Base-by-base conservation (phyloP, 108 stramenopile species). In the Fistulifera solaris region DNA sequence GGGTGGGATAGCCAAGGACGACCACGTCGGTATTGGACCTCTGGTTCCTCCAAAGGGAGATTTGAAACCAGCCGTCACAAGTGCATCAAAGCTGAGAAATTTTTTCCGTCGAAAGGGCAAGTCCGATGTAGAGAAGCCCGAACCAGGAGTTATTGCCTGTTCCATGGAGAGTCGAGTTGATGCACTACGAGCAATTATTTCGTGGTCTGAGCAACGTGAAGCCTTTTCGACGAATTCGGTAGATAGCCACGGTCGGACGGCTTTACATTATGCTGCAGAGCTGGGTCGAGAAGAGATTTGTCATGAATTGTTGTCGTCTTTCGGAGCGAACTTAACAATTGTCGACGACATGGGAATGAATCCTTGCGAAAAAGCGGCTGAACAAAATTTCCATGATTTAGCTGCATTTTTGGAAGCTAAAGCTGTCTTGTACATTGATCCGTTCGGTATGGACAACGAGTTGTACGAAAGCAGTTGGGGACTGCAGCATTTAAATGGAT, bases 251-350 rank as follows among this genome's bases (percentile, higher is more conserved):
- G 70, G 68, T 28, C 43, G 77, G 16, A 74, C 77, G 7, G 65
- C 77, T 3, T 53, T 78, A 19, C 77, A 78, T 53, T 78, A 78
- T 49, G 72, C 73, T 18, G 70, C 72, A 19, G 77, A 74, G 48
- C 22, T 71, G 47, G 77, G 77, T 13, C 65, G 77, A 18, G 23
- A 51, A 12, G 72, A 78, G 40, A 42, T 72, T 49, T 74, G 73
- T 40, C 56, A 56, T 44, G 58, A 69, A 8, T 52, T 78, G 31
- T 21, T 68, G 7, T 54, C 62, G 15, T 47, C 56, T 6, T 77
- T 77, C 56, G 76, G 61, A 13, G 56, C 67, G 0, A 73, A 73
- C 46, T 60, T 74, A 45, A 78, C 77, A 8, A 61, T 78, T 46
- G 72, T 78, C 19, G 77, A 78, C 35, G 77, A 78, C 7, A 56